A percentile compares a stretch with the other conserved stretches of the same genome.
phyloP scores from a whole-genome alignment of 768 basidiomycete genomes.

The Calocera viscosa region DNA sequence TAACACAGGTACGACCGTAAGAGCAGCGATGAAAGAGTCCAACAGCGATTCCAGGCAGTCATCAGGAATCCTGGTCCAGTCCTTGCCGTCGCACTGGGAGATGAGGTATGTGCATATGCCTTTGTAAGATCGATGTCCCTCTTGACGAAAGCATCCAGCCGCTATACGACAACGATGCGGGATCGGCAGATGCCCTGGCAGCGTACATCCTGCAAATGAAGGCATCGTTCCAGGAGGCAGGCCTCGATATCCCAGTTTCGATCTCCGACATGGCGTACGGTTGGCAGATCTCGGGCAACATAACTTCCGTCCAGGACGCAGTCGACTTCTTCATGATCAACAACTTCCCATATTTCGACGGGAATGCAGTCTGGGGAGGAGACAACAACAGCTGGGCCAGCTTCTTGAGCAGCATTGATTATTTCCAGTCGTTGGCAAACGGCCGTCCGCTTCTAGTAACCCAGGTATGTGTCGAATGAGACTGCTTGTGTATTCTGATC shows the following conservation, averaged over 20 bases:
- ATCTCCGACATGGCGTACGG: slow-evolving; percentile 19
- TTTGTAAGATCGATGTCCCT: not conserved
- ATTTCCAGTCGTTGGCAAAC: not conserved
- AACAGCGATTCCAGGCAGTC: not conserved
- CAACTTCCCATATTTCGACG: slow-evolving; percentile 12
- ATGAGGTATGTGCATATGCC: not conserved
- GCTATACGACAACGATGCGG: slow-evolving; percentile 13
- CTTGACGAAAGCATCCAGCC: not conserved
- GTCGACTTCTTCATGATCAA: slow-evolving; percentile 17
- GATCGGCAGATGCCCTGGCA: slow-evolving; percentile 11
- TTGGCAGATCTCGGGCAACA: slow-evolving; percentile 12
- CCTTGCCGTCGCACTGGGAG: not conserved
- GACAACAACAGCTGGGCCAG: not conserved
- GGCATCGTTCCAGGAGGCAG: slow-evolving; percentile 7
- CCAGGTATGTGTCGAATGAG: not conserved
- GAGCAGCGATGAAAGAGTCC: not conserved
- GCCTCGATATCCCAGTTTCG: slow-evolving; percentile 16
- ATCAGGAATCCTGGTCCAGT: not conserved
- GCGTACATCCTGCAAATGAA: slow-evolving; percentile 14
- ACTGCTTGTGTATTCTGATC: not conserved
- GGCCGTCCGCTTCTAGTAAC: slow-evolving; percentile 1
- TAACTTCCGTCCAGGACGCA: slow-evolving; percentile 13
- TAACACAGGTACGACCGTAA: not conserved
- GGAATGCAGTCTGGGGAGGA: slow-evolving; percentile 10
- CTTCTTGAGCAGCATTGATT: not conserved